These are phyloP conservation scores for Priceomyces haplophilus DNA, from an alignment of 805 yeast genomes.

Conservation along the genomic window DNA sequence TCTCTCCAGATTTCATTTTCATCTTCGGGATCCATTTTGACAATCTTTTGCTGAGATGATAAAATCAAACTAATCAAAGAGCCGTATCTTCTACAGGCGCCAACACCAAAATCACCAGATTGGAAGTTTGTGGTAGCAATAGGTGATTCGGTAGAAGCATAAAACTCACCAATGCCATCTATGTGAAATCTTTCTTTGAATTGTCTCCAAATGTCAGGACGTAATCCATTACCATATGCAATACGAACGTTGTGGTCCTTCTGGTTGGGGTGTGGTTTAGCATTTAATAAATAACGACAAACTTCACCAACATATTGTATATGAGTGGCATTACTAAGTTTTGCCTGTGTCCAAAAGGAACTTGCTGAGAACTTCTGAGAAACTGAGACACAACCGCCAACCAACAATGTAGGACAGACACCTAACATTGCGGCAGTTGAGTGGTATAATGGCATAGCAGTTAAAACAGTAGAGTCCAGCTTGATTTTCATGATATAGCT, in stretches of 20 bases:
- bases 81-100: conserved; percentile 85
- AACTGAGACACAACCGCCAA: conserved; percentile 74
- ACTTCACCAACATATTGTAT: conserved; percentile 95
- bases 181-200: conserved; percentile 78
- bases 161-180: conserved; percentile 79
- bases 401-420: conserved; percentile 58
- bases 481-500: conserved; percentile 64
- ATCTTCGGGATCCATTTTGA: conserved; percentile 78
- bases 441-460: conserved; percentile 95
- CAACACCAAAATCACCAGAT: conserved; percentile 73
- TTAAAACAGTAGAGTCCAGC: conserved; percentile 59
- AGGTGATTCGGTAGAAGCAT: conserved; percentile 92
- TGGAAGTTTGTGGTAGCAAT: conserved; percentile 82
- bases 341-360: conserved; percentile 88
- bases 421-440: conserved; percentile 91
- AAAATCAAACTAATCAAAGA: conserved; percentile 49
- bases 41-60: conserved; percentile 55
- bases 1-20: conserved; percentile 69
- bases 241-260: conserved; percentile 54
- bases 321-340: conserved; percentile 66
- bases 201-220: conserved; percentile 83
- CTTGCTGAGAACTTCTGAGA: conserved; percentile 80
- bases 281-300: conserved; percentile 75
- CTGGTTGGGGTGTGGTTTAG: conserved; percentile 67
- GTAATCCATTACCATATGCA: conserved; percentile 89